These are phyloP conservation scores for Fusarium domesticum DNA, from an alignment of 2,329 filamentous ascomycete genomes.

Conservation along the genomic window DNA sequence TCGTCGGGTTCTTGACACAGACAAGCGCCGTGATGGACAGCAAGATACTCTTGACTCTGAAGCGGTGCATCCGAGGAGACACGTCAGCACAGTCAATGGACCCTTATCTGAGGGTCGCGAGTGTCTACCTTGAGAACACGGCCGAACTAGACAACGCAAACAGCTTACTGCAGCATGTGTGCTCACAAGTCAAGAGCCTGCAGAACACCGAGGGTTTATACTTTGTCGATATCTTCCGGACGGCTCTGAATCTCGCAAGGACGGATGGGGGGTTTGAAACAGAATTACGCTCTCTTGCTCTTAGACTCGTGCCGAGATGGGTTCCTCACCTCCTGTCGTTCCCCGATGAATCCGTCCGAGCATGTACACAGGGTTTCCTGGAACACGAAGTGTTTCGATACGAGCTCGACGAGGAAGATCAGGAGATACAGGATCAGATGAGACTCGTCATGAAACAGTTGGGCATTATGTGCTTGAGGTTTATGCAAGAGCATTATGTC, in stretches of 20 bases:
- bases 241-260: conserved; percentile 29
- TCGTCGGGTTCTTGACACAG: conserved; percentile 57
- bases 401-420: conserved; percentile 30
- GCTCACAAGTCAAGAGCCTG: conserved; percentile 42
- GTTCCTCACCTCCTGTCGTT: conserved; percentile 49
- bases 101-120: conserved; percentile 57
- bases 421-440: conserved; percentile 24
- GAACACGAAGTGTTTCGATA: conserved; percentile 40
- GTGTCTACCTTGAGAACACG: conserved; percentile 50
- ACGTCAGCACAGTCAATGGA: conserved; percentile 42
- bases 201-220: conserved; percentile 47
- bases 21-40: conserved; percentile 49
- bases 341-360: conserved; percentile 42
- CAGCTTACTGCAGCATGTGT: conserved; percentile 43
- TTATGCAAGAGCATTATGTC: conserved; percentile 48
- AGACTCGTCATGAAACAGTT: conserved; percentile 36
- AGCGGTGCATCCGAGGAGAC: conserved; percentile 50
- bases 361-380: conserved; percentile 44
- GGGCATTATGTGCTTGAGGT: conserved; percentile 44
- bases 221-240: conserved; percentile 46
- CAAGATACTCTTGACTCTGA: conserved; percentile 52
- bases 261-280: conserved; percentile 25
- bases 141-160: conserved; percentile 34
- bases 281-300: conserved; percentile 20
- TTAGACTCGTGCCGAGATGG: conserved; percentile 43